phyloP scores from a whole-genome alignment of 768 basidiomycete genomes.

The Tricholoma sp. region DNA sequence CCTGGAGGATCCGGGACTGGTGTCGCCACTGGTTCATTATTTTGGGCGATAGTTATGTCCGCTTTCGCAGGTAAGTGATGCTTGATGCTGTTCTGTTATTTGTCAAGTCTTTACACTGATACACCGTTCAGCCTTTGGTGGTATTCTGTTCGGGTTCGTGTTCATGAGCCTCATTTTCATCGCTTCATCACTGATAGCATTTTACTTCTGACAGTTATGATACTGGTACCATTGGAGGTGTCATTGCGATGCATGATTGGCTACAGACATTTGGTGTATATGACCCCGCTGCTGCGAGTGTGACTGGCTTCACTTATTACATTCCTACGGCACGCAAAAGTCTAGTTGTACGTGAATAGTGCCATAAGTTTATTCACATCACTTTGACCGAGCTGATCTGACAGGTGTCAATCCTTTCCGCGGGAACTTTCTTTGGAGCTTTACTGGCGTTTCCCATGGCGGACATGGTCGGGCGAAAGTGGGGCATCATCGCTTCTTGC shows the following conservation, averaged over 20 bases:
- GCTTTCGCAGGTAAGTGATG: conserved; percentile 30
- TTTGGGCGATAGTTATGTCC: conserved; percentile 33
- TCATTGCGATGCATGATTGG: conserved; percentile 61
- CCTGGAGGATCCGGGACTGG: conserved; percentile 29
- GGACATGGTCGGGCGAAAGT: conserved; percentile 47
- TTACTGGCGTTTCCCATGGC: conserved; percentile 40
- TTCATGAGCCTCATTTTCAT: background rate
- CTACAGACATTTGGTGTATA: conserved; percentile 43
- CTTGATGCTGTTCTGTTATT: conserved; percentile 12
- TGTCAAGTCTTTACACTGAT: background rate
- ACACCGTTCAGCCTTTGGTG: conserved; percentile 33
- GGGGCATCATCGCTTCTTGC: conserved; percentile 59
- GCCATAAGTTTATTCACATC: background rate
- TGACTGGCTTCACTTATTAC: conserved; percentile 23
- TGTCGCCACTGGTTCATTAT: conserved; percentile 21
- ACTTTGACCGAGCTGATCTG: background rate
- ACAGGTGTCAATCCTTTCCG: conserved; percentile 63
- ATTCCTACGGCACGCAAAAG: conserved; percentile 38
- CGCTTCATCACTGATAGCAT: background rate
- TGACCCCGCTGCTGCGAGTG: conserved; percentile 6
- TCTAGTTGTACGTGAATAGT: conserved; percentile 24
- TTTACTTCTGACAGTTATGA: conserved; percentile 65
- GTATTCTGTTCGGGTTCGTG: conserved; percentile 39
- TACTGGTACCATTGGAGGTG: conserved; percentile 79
- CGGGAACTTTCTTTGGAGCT: conserved; percentile 84